These are phyloP conservation scores for Gonium pectorale DNA, from an alignment of 139 green algal genomes.

Conservation along the genomic window DNA sequence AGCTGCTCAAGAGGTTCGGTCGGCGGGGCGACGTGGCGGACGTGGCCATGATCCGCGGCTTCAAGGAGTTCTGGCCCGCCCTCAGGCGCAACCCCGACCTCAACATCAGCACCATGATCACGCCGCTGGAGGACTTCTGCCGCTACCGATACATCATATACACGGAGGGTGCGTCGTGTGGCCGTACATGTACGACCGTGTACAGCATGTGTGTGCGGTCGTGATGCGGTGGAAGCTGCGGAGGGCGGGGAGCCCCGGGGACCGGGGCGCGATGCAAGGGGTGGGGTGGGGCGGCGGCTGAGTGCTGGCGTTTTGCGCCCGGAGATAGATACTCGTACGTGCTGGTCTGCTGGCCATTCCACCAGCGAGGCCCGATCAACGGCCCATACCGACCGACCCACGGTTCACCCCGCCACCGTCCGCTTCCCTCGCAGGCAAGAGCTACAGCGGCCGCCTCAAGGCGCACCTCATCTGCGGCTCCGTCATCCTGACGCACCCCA, in stretches of 20 bases:
- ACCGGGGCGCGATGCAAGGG: no score
- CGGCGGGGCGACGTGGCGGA: neutral
- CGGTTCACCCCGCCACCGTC: no score
- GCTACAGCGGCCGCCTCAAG: neutral
- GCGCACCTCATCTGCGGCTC: neutral
- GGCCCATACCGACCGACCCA: no score
- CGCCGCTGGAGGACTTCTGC: neutral
- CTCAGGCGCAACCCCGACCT: conserved; percentile 83
- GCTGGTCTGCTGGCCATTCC: no score
- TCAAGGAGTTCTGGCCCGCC: neutral
- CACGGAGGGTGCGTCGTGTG: neutral
- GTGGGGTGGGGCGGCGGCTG: no score
- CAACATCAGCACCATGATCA: conserved; percentile 79
- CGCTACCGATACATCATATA: neutral
- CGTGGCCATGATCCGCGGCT: neutral
- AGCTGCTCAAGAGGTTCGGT: neutral
- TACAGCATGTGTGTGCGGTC: no score
- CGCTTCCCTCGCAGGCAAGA: neutral
- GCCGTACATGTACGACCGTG: no score
- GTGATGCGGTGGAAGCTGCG: no score
- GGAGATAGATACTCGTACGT: no score
- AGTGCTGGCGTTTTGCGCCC: no score
- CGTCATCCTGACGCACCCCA: neutral
- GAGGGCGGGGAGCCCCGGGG: no score
- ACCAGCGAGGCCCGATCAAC: no score